Evolutionary conservation across 1,139 yeast species (phyloP).

Genomic region (Protomyces lactucae-debilis): DNA sequence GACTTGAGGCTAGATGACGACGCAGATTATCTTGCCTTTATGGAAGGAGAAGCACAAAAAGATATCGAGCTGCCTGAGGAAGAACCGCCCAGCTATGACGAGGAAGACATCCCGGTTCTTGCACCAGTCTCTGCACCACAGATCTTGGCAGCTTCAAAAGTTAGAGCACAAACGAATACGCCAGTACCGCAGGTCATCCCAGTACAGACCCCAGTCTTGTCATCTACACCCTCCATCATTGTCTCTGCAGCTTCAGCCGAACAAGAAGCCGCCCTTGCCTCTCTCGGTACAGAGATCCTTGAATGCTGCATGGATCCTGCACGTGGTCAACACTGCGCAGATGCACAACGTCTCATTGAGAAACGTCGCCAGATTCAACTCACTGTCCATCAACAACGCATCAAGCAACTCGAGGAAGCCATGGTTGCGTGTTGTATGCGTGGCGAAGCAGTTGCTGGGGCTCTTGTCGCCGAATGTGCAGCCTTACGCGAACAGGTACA

Average conservation of each 20-base stretch:
- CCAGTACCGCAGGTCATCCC: neutral
- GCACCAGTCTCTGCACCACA: neutral
- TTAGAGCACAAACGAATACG: neutral
- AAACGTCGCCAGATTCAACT: neutral
- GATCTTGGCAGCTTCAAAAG: neutral
- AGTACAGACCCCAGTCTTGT: neutral
- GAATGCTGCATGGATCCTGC: neutral
- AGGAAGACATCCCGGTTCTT: neutral
- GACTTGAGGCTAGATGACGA: conserved; percentile 5
- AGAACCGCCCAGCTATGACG: neutral
- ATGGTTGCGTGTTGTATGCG: neutral
- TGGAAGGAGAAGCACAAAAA: conserved; percentile 1
- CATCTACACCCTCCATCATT: neutral
- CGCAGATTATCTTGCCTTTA: neutral
- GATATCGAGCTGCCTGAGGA: neutral
- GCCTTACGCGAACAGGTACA: neutral
- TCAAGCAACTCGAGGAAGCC: neutral
- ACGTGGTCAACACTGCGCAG: neutral
- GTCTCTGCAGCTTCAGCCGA: neutral
- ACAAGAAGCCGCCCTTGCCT: neutral
- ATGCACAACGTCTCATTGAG: neutral
- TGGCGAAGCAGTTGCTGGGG: neutral
- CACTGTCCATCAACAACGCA: neutral
- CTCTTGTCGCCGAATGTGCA: neutral
- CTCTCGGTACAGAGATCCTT: neutral